Percentiles rank a stretch among this genome's conserved stretches.
Conservation (phyloP, 2,329 filamentous ascomycete genomes). For the Pseudofabraea citricarpa region DNA sequence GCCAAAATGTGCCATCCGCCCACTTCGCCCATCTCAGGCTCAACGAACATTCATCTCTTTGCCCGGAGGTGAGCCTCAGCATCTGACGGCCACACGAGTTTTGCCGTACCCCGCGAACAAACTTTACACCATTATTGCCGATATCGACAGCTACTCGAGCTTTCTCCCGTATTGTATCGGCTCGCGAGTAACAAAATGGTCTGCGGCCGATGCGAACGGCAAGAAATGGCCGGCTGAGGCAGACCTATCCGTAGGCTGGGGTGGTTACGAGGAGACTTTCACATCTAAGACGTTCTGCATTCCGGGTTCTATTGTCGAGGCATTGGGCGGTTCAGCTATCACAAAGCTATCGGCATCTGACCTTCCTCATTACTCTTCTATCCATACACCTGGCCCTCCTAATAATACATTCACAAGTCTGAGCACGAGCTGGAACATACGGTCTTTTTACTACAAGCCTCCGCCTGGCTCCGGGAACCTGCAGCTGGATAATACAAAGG, state of each 20-base stretch:
- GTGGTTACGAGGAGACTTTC: slow-evolving; percentile 78
- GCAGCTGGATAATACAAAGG: slow-evolving; percentile 22
- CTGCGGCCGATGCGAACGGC: slow-evolving; percentile 41
- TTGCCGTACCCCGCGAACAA: slow-evolving; percentile 67
- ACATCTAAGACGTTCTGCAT: slow-evolving; percentile 75
- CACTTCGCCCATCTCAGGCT: slow-evolving; percentile 21
- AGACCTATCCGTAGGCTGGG: slow-evolving; percentile 80
- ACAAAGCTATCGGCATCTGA: slow-evolving; percentile 36
- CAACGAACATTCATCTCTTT: slow-evolving; percentile 38
- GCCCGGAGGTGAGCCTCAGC: slow-evolving; percentile 44
- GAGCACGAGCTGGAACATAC: slow-evolving; percentile 65
- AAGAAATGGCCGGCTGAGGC: slow-evolving; percentile 67
- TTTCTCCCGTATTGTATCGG: slow-evolving; percentile 91
- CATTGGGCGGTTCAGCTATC: slow-evolving; percentile 57
- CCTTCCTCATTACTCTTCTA: slow-evolving; percentile 35
- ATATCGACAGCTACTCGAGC: slow-evolving; percentile 74
- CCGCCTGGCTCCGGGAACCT: slow-evolving; percentile 30
- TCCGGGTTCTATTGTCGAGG: slow-evolving; percentile 68
- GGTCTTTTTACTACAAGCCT: slow-evolving; percentile 42
- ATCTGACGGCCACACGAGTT: slow-evolving; percentile 66
- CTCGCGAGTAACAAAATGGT: slow-evolving; percentile 74
- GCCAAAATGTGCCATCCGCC: slow-evolving; percentile 12
- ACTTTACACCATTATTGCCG: slow-evolving; percentile 83
- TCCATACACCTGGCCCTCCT: slow-evolving; percentile 33
- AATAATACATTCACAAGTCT: slow-evolving; percentile 61